Evolutionary conservation across 441 rosid genomes (phyloP).

Genomic region (Populus hybrid): DNA sequence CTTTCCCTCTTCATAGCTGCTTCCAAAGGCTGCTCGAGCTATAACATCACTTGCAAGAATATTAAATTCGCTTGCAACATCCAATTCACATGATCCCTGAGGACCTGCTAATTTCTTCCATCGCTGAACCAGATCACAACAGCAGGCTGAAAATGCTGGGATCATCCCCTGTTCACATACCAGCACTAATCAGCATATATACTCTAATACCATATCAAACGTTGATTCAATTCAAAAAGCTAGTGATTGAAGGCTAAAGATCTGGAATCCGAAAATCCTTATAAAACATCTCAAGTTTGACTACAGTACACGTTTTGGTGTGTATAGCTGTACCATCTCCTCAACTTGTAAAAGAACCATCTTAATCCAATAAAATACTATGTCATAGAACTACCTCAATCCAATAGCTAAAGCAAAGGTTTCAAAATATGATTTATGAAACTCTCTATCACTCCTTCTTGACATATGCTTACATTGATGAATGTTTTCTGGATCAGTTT

Average conservation of each 20-base stretch:
- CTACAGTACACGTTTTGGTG: no score
- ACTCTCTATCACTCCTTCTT: no score
- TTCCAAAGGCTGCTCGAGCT: constrained; percentile 49
- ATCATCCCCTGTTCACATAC: constrained; percentile 32
- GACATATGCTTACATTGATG: no score
- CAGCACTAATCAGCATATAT: not conserved
- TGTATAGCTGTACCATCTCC: no score
- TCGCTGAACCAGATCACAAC: constrained; percentile 32
- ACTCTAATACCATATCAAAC: not conserved
- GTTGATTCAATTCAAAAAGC: not conserved
- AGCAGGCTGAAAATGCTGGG: constrained; percentile 31
- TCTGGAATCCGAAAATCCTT: not conserved
- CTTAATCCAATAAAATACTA: no score
- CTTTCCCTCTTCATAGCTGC: constrained; percentile 50
- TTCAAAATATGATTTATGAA: no score
- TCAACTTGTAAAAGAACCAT: no score
- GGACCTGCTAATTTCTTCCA: constrained; percentile 38
- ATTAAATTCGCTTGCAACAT: constrained; percentile 46
- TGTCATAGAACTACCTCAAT: no score
- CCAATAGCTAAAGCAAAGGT: no score
- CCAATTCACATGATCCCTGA: constrained; percentile 35
- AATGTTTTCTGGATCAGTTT: no score
- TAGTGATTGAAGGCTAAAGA: not conserved
- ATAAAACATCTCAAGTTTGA: no score
- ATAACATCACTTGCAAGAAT: constrained; percentile 39